Conservation (phyloP, 176 grass and related monocot species). For the Themeda triandra region DNA sequence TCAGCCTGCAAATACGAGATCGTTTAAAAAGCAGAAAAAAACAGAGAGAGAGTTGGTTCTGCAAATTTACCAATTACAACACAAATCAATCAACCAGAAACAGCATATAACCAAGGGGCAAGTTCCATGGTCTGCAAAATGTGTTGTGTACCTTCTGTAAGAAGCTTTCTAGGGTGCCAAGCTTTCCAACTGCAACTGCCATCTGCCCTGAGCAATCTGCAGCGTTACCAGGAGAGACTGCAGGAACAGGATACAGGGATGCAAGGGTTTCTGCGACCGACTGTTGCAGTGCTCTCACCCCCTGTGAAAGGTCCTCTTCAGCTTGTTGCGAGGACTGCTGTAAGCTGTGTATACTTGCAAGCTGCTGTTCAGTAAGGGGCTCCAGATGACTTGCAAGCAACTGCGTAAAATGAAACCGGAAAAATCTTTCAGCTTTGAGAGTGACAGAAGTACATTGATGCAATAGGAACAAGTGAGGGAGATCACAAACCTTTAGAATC, state of each 20-base stretch:
- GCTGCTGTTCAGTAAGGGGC: slow-evolving; percentile 59
- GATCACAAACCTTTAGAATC: slow-evolving; percentile 44
- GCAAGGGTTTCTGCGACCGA: slow-evolving; percentile 35
- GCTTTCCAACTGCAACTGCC: slow-evolving; percentile 44
- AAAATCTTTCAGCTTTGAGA: not conserved
- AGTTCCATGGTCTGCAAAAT: not conserved
- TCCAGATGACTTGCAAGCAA: slow-evolving; percentile 51
- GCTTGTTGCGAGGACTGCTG: slow-evolving; percentile 41
- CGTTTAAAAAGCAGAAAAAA: not conserved
- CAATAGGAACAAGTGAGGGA: not conserved
- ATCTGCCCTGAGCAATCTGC: slow-evolving; percentile 37
- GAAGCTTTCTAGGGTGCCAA: slow-evolving; percentile 38
- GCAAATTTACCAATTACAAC: not conserved
- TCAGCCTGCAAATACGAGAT: slow-evolving; percentile 32
- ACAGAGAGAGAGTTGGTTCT: not conserved
- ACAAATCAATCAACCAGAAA: not conserved
- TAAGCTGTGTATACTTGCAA: slow-evolving; percentile 31
- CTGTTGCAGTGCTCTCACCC: slow-evolving; percentile 40
- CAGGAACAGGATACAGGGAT: not conserved
- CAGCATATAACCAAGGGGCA: not conserved
- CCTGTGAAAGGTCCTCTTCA: slow-evolving; percentile 35
- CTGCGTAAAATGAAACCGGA: not conserved
- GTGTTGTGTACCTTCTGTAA: slow-evolving; percentile 29
- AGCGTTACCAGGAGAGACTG: slow-evolving; percentile 14
- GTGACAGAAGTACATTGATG: not conserved